Base-by-base conservation (phyloP, 129 eudicot genomes). In the Lactuca saligna region DNA sequence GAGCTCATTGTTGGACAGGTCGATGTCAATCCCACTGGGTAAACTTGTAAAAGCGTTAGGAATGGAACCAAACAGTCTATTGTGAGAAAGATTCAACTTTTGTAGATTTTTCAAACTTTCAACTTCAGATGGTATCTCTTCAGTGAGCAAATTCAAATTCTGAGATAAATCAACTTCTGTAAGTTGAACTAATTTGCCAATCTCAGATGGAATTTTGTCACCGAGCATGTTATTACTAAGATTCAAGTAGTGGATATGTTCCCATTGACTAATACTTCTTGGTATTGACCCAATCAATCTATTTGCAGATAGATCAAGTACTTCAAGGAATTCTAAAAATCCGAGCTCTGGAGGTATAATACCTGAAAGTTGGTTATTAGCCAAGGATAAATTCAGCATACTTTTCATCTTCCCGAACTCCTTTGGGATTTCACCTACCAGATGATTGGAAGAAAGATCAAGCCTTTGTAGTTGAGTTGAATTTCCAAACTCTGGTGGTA, bases 281-380 rank as follows among this genome's bases (percentile, higher is more conserved):
- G 75, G 81, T 50, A 83, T 68, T 0, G 69, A 42, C 55, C 84
- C 84, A 61, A 15, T 72, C 53, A 83, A 48, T 7, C 61, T 34
- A 68, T 82, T 82, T 7, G 3, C 0, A 3, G 13, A 42, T 8
- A 42, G 8, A 42, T 42, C 49, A 3, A 42, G 49, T 2, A 8
- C 12, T 15, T 0, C 51, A 6, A 12, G 37, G 16, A 83, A 53
- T 1, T 57, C 15, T 10, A 70, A 49, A 13, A 67, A 53, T 41
- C 82, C 76, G n/a, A 81, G 72, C 17, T 76, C 79, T n/a, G 4
- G 20, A 17, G 86, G 86, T 8, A 81, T 66, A 13, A 17, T 8
- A 25, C 82, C 86, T 2, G 70, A 77, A 15, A 71, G 76, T 13
- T 48, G 66, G 68, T 81, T 81, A 15, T 62, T 55, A 39, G 66